phyloP scores from a whole-genome alignment of 2,329 filamentous ascomycete species.

The Coniochaeta sp. region DNA sequence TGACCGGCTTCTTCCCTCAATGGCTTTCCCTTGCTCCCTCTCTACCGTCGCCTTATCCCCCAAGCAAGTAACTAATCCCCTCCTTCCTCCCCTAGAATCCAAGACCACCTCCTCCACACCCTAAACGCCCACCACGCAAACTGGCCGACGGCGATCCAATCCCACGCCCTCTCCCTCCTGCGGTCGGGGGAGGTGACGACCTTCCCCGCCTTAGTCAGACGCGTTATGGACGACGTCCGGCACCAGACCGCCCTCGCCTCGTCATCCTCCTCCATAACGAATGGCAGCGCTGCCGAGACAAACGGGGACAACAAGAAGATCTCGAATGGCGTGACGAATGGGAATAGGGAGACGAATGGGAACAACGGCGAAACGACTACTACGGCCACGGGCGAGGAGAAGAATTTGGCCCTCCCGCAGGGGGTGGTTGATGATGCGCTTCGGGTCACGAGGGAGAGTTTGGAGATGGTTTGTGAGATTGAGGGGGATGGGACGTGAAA shows the following conservation, averaged over 20 bases:
- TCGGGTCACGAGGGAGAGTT: conserved; percentile 49
- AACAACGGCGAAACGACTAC: not conserved
- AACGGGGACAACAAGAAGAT: conserved; percentile 12
- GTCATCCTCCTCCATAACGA: conserved; percentile 21
- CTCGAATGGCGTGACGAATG: conserved; percentile 23
- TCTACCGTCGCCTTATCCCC: not conserved
- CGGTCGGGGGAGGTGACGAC: conserved; percentile 52
- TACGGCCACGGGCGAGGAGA: conserved; percentile 8
- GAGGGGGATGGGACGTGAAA: conserved; percentile 21
- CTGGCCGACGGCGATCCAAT: conserved; percentile 55
- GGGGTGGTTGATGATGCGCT: conserved; percentile 56
- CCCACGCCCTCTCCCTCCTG: conserved; percentile 52
- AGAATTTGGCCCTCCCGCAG: conserved; percentile 48
- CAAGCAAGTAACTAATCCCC: conserved; percentile 3
- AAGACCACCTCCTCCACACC: conserved; percentile 56
- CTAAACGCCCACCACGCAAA: conserved; percentile 53
- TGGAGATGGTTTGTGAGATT: conserved; percentile 43
- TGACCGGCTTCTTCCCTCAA: no score
- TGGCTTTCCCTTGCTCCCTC: no score
- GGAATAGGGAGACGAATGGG: conserved; percentile 13
- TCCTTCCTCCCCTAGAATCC: conserved; percentile 39
- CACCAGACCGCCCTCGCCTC: conserved; percentile 34
- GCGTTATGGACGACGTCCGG: conserved; percentile 56
- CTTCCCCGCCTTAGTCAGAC: conserved; percentile 54
- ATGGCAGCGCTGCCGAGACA: conserved; percentile 14